phyloP scores from a whole-genome alignment of 2,329 filamentous ascomycete species.

The Endoconidiophora laricicola region DNA sequence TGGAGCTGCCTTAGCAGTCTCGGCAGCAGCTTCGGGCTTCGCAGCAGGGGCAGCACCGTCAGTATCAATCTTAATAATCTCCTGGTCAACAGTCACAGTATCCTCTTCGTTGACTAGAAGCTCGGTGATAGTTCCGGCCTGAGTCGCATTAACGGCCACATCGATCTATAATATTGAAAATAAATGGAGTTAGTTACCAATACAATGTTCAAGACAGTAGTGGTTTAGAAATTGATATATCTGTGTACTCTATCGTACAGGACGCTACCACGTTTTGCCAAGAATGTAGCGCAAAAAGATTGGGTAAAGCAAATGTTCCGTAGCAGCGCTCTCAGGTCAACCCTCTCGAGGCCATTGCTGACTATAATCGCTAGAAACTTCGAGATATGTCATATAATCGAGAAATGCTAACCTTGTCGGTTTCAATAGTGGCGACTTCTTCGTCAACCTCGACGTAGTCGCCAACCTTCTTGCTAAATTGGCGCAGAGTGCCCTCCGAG shows the following conservation, averaged over 20 bases:
- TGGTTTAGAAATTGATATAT: background rate
- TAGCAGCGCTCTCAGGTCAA: background rate
- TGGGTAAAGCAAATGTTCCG: background rate
- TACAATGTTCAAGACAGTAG: background rate
- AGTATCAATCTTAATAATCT: conserved; percentile 71
- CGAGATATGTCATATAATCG: background rate
- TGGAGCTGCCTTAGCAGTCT: background rate
- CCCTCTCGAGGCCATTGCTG: background rate
- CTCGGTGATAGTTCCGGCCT: conserved; percentile 81
- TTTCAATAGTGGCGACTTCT: conserved; percentile 97
- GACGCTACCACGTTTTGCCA: background rate
- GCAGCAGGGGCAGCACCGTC: conserved; percentile 25
- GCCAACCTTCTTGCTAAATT: conserved; percentile 82
- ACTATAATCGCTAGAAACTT: background rate
- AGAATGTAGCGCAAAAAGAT: background rate
- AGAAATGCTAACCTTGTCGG: conserved; percentile 60
- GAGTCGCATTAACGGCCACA: conserved; percentile 85
- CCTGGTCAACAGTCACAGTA: conserved; percentile 86
- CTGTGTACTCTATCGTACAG: background rate
- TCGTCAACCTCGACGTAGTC: conserved; percentile 92
- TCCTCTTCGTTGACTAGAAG: conserved; percentile 86
- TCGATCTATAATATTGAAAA: conserved; percentile 52
- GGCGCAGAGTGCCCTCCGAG: conserved; percentile 89
- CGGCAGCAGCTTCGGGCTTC: background rate
- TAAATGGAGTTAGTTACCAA: background rate